phyloP scores from a whole-genome alignment of 1,284 basidiomycete species.

The Sporisorium graminicola region DNA sequence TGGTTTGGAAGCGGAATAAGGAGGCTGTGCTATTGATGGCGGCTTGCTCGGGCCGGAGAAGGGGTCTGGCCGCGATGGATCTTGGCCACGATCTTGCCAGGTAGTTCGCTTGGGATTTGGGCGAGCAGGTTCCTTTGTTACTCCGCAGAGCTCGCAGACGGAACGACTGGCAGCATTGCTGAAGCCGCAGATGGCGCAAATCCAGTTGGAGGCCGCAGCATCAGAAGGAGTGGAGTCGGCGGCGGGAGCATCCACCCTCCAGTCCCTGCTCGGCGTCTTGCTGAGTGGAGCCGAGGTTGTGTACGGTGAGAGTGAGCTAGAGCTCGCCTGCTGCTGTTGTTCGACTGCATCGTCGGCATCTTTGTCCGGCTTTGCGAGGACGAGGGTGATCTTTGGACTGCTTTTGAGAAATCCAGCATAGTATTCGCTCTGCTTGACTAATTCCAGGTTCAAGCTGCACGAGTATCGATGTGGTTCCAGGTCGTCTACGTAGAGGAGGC shows the following conservation, averaged over 20 bases:
- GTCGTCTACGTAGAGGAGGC: constrained; percentile 85
- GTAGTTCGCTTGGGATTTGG: constrained; percentile 20
- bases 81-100: constrained; percentile 3
- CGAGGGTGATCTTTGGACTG: constrained; percentile 88
- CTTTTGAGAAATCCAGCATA: constrained; percentile 93
- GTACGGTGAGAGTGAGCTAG: constrained; percentile 16
- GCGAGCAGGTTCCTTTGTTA: constrained; percentile 48
- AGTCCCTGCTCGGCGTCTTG: constrained; percentile 35
- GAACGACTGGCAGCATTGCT: constrained; percentile 38
- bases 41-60: constrained; percentile 16
- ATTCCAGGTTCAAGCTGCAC: constrained; percentile 74
- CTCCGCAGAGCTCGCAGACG: constrained; percentile 60
- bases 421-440: constrained; percentile 84
- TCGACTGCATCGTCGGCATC: constrained; percentile 16
- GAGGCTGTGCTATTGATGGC: constrained; percentile 14
- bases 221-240: constrained; percentile 32
- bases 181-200: constrained; percentile 61
- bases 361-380: constrained; percentile 36
- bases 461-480: constrained; percentile 71
- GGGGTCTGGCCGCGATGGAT: constrained; percentile 13
- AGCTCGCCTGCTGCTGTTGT: constrained; percentile 45
- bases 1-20: background rate
- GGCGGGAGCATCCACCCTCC: constrained; percentile 35
- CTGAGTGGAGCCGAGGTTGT: constrained; percentile 4
- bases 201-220: constrained; percentile 43